These are phyloP conservation scores for Hawksworthiomyces lignivorus DNA, from an alignment of 2,329 filamentous ascomycete species.

Conservation along the genomic window DNA sequence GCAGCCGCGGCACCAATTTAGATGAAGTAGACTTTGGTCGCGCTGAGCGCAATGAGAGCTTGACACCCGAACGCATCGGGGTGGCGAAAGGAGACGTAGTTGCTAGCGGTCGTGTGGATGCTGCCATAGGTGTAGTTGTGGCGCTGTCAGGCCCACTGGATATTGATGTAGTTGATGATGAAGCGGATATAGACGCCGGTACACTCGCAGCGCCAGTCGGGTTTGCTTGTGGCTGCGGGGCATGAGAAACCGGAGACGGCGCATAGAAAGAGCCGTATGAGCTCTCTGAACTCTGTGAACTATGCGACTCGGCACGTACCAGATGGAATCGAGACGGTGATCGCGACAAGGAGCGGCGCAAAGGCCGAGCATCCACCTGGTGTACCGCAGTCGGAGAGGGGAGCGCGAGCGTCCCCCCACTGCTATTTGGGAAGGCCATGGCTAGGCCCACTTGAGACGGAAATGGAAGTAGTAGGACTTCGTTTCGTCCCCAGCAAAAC, in stretches of 20 bases:
- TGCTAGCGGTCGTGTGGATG: constrained; percentile 14
- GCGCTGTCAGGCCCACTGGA: constrained; percentile 6
- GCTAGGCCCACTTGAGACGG: too few relatives aligned
- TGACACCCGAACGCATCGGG: constrained; percentile 58
- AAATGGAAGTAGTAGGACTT: too few relatives aligned
- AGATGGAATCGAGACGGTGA: constrained; percentile 89
- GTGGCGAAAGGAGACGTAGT: constrained; percentile 45
- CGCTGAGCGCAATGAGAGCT: constrained; percentile 57
- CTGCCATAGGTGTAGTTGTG: constrained; percentile 6
- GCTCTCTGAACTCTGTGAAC: constrained; percentile 38
- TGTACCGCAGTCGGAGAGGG: constrained; percentile 79
- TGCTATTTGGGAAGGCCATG: constrained; percentile 53
- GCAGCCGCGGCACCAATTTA: constrained; percentile 50
- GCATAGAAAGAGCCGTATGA: constrained; percentile 51
- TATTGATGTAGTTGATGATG: constrained; percentile 9
- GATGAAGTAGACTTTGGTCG: constrained; percentile 50
- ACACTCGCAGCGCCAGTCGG: constrained; percentile 12
- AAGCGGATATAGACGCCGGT: constrained; percentile 4
- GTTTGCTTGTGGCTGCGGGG: constrained; percentile 21
- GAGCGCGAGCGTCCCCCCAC: constrained; percentile 74
- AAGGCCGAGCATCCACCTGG: constrained; percentile 75
- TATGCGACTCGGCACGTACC: constrained; percentile 38
- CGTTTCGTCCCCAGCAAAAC: too few relatives aligned
- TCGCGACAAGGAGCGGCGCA: constrained; percentile 80
- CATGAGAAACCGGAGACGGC: constrained; percentile 46